Evolutionary conservation across 2,329 filamentous ascomycete species (phyloP).

Genomic region (Rhexocercosporidium sp.): DNA sequence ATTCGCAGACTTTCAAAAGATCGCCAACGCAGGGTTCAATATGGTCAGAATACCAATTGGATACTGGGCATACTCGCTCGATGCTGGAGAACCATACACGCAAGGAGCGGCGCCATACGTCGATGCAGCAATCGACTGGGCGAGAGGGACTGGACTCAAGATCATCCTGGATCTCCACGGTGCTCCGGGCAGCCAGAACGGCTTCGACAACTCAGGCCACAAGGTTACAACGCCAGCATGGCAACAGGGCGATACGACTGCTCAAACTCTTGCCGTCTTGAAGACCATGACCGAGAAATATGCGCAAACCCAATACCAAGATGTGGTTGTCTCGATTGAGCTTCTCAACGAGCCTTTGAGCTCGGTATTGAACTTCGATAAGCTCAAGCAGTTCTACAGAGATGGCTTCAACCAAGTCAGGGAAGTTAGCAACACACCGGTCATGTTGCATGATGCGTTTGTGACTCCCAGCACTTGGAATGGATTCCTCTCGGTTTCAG

Average conservation of each 20-base stretch:
- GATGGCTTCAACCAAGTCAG: conserved; percentile 55
- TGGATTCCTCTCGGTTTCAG: conserved; percentile 58
- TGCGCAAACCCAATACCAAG: conserved; percentile 54
- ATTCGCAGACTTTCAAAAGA: conserved; percentile 58
- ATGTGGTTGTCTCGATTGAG: conserved; percentile 63
- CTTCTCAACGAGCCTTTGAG: conserved; percentile 59
- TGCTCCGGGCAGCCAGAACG: conserved; percentile 61
- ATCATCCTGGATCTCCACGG: conserved; percentile 65
- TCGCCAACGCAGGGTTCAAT: conserved; percentile 61
- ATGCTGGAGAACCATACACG: conserved; percentile 54
- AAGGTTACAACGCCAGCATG: conserved; percentile 49
- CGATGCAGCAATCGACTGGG: conserved; percentile 62
- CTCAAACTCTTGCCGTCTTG: conserved; percentile 61
- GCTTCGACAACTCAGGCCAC: conserved; percentile 66
- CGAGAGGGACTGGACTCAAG: conserved; percentile 55
- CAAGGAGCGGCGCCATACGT: conserved; percentile 57
- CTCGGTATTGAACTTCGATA: conserved; percentile 42
- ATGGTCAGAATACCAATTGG: conserved; percentile 63
- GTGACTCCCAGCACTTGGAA: conserved; percentile 61
- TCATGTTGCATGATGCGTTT: conserved; percentile 67
- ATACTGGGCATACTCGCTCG: conserved; percentile 62
- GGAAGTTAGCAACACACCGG: conserved; percentile 50
- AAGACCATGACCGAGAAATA: conserved; percentile 63
- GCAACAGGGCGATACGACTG: conserved; percentile 52
- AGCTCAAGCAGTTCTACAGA: conserved; percentile 49